Percentiles rank a stretch among this genome's conserved stretches.
Evolutionary conservation across 306 rosid species (phyloP).

Genomic region (cucumber (Cucumis sativus)): Cucumber_9930_V3 NC_026661.2:19405001-19405500

Average conservation of each 20-base stretch:
- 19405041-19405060: too few relatives aligned
- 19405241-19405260: not conserved
- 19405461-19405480: not conserved
- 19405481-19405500: conserved; percentile 54
- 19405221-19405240: too few relatives aligned
- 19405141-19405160: too few relatives aligned
- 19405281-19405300: conserved; percentile 84
- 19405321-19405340: conserved; percentile 82
- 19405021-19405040: too few relatives aligned
- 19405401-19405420: not conserved
- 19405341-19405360: conserved; percentile 46
- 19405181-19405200: not conserved
- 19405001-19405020: too few relatives aligned
- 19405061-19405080: too few relatives aligned
- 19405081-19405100: too few relatives aligned
- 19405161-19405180: too few relatives aligned
- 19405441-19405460: not conserved
- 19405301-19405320: conserved; percentile 78
- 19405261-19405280: conserved; percentile 35
- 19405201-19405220: not conserved
- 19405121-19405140: too few relatives aligned
- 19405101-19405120: too few relatives aligned
- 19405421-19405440: not conserved
- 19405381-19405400: conserved; percentile 39
- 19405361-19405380: conserved; percentile 68